Evolutionary conservation across 257 asterid species (phyloP), one percentile per base, ranked within the genome.

Genomic region (Ajuga chamaepitys): DNA sequence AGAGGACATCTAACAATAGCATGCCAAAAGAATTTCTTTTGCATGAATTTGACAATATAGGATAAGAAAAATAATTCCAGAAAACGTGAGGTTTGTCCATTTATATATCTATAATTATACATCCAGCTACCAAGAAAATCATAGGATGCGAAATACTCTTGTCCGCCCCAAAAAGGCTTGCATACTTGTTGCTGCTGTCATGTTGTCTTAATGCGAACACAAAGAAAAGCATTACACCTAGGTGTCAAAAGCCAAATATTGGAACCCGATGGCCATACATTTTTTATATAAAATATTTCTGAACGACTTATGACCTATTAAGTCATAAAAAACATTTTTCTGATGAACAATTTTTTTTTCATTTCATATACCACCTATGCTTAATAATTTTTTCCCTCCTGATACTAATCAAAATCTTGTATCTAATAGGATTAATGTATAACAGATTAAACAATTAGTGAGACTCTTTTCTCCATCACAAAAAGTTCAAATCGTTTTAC

Each of bases 181-280:
- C 11, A 17, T 9, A 47, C 62, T 14, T 13, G n/a, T 32, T 25
- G 21, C 26, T 11, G 47, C 35, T 47, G 7, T 52, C 41, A 67
- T 26, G 32, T 32, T 12, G 10, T 28, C 13, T 48, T 34, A 21
- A 45, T 9, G 56, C 28, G 26, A 45, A 38, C 37, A 44, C 48
- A 30, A 16, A 30, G 18, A 18, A 14, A n/a, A 1, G 4, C 21
- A 42, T 7, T 54, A 45, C 50, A 14, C 9, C 67, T n/a, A 8
- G n/a, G 58, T 46, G 32, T 62, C 56, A 62, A 21, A 58, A 45
- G 57, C 45, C 71, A 66, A 68, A 46, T n/a, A 26, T 21, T n/a
- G 28, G 25, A 57, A 40, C 52, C 16, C 34, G 34, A 52, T 22
- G 11, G 34, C 57, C 57, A 50, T 24, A 22, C n/a, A 52, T 7